phyloP scores from a whole-genome alignment of 2,329 filamentous ascomycete genomes.

The Dothiorella sarmentorum region DNA sequence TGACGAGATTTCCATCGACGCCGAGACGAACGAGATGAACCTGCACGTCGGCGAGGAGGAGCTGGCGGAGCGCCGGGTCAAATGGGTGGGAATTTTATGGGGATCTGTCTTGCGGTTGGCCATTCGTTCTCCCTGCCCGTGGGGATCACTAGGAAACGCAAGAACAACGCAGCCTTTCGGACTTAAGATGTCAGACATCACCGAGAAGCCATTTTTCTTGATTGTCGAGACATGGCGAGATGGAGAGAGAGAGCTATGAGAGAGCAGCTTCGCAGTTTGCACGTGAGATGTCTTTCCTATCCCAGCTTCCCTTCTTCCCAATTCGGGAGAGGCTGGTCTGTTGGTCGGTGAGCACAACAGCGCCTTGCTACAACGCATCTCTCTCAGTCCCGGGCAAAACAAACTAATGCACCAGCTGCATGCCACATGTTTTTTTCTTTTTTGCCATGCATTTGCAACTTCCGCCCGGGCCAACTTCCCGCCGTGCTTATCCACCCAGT shows the following conservation, averaged over 20 bases:
- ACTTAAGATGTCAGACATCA: not conserved
- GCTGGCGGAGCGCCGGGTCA: no score
- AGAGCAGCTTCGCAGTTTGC: no score
- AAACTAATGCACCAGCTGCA: not conserved
- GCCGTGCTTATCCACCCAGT: not conserved
- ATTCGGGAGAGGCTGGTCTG: no score
- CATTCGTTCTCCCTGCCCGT: no score
- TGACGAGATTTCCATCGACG: conserved; percentile 77
- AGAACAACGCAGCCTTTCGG: not conserved
- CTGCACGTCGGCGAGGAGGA: conserved; percentile 60
- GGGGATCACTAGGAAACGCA: not conserved
- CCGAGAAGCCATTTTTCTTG: not conserved
- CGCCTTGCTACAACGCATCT: no score
- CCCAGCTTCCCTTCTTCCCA: no score
- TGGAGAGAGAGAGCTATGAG: no score
- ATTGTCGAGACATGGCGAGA: no score
- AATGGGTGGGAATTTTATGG: no score
- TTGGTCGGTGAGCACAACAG: no score
- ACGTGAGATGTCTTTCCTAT: no score
- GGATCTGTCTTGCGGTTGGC: no score
- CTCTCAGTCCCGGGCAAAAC: not conserved
- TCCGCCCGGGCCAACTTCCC: not conserved
- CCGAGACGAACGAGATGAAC: conserved; percentile 65
- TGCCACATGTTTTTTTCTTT: not conserved
- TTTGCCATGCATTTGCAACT: not conserved